Base-by-base conservation (phyloP, 2,329 filamentous ascomycete species). In the Metarhizium anisopliae region DNA sequence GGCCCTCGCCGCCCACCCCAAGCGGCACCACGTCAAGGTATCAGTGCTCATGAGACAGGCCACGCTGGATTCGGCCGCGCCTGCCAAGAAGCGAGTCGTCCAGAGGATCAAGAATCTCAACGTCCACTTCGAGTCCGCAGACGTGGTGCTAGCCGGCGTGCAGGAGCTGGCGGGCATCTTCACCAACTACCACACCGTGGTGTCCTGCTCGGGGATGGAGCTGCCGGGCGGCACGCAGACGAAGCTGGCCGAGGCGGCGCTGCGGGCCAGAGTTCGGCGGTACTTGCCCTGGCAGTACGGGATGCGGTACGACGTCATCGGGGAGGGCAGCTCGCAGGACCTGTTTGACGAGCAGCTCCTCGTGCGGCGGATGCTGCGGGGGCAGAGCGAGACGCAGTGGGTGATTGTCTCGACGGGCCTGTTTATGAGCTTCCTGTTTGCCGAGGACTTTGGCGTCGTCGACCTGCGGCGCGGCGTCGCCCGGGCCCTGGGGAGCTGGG, bases 281-380 rank as follows among this genome's bases (percentile, higher is more conserved):
- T 89, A 78, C 63, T 76, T 89, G 18, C 86, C 86, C 0, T 90
- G 86, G 86, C 86, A 90, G 66, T 89, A 85, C 65, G 86, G 86
- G 1, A 80, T 88, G 29, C 83, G 90, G 64, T 90, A 89, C 68
- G 85, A 89, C 56, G 65, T 72, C 32, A 81, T 88, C 16, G 83
- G 84, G 0, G 66, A 71, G 0, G 78, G 79, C 0, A 81, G 78
- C 30, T 72, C 79, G 47, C 84, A 87, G 67, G 79, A 83, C 38
- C 64, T 89, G 14, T 89, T 89, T 61, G 84, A 84, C 57, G 85
- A 87, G 73, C 84, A 88, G 70, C 71, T 85, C 0, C 74, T 76
- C 54, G 84, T 87, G 30, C 68, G 84, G 13, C 67, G 70, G 20
- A 54, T 80, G 20, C 68, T 88, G 6, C 68, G 81, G 1, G 67